A percentile compares a stretch with the other conserved stretches of the same genome.
Conservation (phyloP, 129 eudicot genomes). For the Gnaphalium uliginosum region DNA sequence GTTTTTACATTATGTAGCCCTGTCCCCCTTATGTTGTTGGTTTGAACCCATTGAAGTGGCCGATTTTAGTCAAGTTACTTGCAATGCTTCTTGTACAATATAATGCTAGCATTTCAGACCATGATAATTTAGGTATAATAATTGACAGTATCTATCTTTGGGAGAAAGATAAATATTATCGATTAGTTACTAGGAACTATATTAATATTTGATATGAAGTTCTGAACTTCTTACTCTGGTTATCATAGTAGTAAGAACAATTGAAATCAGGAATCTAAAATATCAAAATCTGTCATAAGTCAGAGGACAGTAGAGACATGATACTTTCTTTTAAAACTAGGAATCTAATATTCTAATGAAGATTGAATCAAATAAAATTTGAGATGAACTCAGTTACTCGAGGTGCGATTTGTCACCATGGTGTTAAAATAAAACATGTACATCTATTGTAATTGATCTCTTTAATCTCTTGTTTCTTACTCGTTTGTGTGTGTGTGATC, state of each 20-base stretch:
- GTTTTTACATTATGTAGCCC: neutral
- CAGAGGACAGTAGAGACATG: neutral
- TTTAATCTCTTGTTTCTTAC: neutral
- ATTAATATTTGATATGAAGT: neutral
- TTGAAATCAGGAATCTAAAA: neutral
- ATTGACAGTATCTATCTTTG: neutral
- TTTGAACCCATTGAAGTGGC: neutral
- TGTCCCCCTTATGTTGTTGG: neutral
- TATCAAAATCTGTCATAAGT: neutral
- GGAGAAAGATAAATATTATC: neutral
- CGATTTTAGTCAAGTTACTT: neutral
- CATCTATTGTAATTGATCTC: conserved; percentile 2
- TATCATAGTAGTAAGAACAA: neutral
- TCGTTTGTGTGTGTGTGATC: neutral
- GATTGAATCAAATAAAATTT: neutral
- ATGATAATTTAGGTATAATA: neutral
- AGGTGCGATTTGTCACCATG: neutral
- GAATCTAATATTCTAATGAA: neutral
- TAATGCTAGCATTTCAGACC: neutral
- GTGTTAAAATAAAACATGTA: too few relatives aligned
- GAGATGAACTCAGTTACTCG: neutral
- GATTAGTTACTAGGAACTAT: neutral
- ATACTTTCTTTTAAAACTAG: neutral
- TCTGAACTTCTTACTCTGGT: neutral
- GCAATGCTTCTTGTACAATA: neutral